phyloP scores from a whole-genome alignment of 352 stramenopile genomes.

The Phytophthora fragariaefolia region DNA sequence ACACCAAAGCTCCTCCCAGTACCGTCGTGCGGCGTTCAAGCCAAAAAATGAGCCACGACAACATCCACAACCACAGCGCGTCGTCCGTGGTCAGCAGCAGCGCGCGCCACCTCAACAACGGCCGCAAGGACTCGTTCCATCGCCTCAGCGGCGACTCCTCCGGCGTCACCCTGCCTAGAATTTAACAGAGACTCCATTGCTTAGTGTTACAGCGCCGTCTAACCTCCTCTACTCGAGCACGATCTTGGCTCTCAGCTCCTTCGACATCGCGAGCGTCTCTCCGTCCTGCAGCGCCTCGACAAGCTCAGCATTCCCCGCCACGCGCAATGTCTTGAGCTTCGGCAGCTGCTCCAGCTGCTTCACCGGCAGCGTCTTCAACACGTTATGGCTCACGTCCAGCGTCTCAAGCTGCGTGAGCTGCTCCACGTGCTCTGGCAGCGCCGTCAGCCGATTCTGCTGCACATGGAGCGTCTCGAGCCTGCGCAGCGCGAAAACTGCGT shows the following conservation, averaged over 20 bases:
- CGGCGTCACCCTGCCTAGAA: conserved; percentile 56
- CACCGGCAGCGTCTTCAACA: conserved; percentile 48
- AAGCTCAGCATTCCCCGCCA: conserved; percentile 57
- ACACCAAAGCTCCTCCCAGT: conserved; percentile 45
- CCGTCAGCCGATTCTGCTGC: conserved; percentile 67
- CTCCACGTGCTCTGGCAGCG: conserved; percentile 48
- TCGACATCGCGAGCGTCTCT: conserved; percentile 26
- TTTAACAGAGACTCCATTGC: conserved; percentile 30
- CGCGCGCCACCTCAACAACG: conserved; percentile 25
- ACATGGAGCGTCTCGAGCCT: conserved; percentile 66
- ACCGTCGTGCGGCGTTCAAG: conserved; percentile 21
- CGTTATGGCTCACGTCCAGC: conserved; percentile 72
- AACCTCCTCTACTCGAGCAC: conserved; percentile 26
- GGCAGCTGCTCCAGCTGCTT: conserved; percentile 47
- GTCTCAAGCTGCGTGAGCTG: conserved; percentile 62
- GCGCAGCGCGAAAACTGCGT: conserved; percentile 75
- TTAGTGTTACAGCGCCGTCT: background rate
- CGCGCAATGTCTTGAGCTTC: conserved; percentile 45
- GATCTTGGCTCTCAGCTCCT: conserved; percentile 46
- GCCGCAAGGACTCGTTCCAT: conserved; percentile 24
- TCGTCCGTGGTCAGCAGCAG: conserved; percentile 34
- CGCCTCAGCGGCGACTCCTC: conserved; percentile 42
- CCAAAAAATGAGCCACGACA: conserved; percentile 35
- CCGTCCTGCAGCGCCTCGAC: conserved; percentile 8
- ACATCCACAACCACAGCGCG: conserved; percentile 28